Conservation (phyloP, 345 rosid genomes). For the Arabidopsis arenosa region DNA sequence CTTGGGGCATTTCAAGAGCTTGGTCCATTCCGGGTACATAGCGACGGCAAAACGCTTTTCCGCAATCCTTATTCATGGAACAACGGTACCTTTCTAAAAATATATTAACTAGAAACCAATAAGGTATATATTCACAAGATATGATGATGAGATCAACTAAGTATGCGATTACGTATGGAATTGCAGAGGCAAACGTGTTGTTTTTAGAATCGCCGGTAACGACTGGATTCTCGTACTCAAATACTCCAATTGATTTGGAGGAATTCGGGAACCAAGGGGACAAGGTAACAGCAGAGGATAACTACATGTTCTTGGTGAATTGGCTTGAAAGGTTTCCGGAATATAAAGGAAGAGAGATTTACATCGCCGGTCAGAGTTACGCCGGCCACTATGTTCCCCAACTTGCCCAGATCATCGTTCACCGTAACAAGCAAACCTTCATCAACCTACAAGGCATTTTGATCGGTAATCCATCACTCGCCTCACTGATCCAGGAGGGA, state of each 20-base stretch:
- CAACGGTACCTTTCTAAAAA: slow-evolving; percentile 41
- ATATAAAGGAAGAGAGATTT: slow-evolving; percentile 52
- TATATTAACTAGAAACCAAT: background rate
- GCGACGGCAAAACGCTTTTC: slow-evolving; percentile 60
- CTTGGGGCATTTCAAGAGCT: slow-evolving; percentile 60
- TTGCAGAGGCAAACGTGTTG: slow-evolving; percentile 55
- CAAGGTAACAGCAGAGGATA: slow-evolving; percentile 56
- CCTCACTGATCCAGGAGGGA: slow-evolving; percentile 26
- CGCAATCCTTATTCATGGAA: slow-evolving; percentile 64
- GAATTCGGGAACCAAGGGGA: slow-evolving; percentile 41
- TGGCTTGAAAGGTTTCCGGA: slow-evolving; percentile 81
- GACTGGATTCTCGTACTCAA: slow-evolving; percentile 66
- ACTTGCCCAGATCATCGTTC: slow-evolving; percentile 66
- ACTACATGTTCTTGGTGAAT: slow-evolving; percentile 57
- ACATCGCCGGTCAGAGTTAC: slow-evolving; percentile 81
- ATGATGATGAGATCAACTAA: background rate
- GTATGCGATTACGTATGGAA: background rate
- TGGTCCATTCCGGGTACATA: slow-evolving; percentile 67
- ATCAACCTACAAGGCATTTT: slow-evolving; percentile 71
- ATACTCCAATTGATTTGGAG: slow-evolving; percentile 48
- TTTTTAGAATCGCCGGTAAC: slow-evolving; percentile 58
- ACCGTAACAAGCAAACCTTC: slow-evolving; percentile 55
- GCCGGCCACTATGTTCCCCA: slow-evolving; percentile 84
- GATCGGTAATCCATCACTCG: slow-evolving; percentile 23
- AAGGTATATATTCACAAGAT: background rate